phyloP scores from a whole-genome alignment of 805 yeast species.

The Kuraishia borneana region DNA sequence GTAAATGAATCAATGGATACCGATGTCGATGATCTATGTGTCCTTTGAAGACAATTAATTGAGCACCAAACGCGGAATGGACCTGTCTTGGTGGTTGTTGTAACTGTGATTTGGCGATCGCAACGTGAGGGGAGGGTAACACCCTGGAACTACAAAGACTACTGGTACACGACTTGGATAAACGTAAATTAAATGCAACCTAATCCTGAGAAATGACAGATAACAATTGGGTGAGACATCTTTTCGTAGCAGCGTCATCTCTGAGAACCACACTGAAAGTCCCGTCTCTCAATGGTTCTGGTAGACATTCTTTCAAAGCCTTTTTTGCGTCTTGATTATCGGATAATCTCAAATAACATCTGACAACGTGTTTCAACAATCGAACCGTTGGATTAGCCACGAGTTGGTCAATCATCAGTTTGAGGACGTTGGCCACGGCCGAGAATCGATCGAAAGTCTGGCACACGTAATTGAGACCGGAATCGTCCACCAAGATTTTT shows the following conservation, averaged over 20 bases:
- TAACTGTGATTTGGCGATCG: too few relatives aligned
- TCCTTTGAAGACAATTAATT: too few relatives aligned
- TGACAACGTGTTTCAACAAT: constrained; percentile 81
- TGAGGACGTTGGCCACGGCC: constrained; percentile 83
- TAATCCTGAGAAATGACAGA: constrained; percentile 32
- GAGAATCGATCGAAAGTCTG: constrained; percentile 91
- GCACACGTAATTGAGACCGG: constrained; percentile 85
- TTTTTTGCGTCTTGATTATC: constrained; percentile 88
- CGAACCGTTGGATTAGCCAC: constrained; percentile 70
- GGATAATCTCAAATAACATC: constrained; percentile 83
- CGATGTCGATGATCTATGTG: too few relatives aligned
- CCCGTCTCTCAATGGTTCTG: constrained; percentile 80
- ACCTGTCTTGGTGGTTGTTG: too few relatives aligned
- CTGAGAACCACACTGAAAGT: constrained; percentile 69
- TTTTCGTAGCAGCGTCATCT: constrained; percentile 82
- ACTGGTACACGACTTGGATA: too few relatives aligned
- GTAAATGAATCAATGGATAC: not conserved
- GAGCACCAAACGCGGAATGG: too few relatives aligned
- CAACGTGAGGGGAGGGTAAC: too few relatives aligned
- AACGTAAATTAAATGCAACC: too few relatives aligned
- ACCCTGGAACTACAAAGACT: too few relatives aligned
- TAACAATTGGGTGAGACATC: constrained; percentile 76
- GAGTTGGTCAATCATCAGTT: constrained; percentile 79
- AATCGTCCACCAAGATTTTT: constrained; percentile 83
- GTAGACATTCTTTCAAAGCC: constrained; percentile 71